Conservation (phyloP, 2,329 filamentous ascomycete species). For the Hypoxylon sp. region DNA sequence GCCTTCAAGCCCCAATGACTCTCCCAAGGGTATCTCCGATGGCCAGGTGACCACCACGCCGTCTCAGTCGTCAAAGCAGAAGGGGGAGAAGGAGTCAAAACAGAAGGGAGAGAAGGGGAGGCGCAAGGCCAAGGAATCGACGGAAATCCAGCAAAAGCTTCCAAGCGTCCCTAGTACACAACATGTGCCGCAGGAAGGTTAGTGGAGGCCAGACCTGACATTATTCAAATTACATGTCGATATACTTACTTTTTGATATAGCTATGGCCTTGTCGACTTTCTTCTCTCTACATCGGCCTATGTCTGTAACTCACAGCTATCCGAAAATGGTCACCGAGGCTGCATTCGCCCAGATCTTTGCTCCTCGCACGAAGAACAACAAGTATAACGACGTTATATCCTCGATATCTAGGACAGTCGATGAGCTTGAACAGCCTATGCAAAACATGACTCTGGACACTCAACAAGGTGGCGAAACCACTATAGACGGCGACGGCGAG, state of each 20-base stretch:
- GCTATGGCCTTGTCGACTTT: constrained; percentile 91
- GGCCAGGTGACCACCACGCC: constrained; percentile 63
- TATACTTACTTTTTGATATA: constrained; percentile 56
- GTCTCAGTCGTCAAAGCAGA: constrained; percentile 59
- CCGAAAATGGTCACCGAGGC: constrained; percentile 78
- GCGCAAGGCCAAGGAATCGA: constrained; percentile 68
- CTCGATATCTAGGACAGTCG: constrained; percentile 71
- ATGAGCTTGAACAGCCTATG: constrained; percentile 71
- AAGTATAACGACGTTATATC: constrained; percentile 73
- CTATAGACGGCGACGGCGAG: constrained; percentile 59
- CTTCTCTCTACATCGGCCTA: constrained; percentile 95
- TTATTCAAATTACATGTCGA: constrained; percentile 18
- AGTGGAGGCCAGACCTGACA: constrained; percentile 20
- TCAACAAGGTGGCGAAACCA: constrained; percentile 50
- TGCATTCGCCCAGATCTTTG: constrained; percentile 88
- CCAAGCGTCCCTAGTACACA: constrained; percentile 82
- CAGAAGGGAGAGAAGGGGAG: constrained; percentile 68
- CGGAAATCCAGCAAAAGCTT: constrained; percentile 67
- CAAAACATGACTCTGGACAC: constrained; percentile 63
- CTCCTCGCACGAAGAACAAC: constrained; percentile 63
- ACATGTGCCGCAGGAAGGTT: constrained; percentile 76
- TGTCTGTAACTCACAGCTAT: constrained; percentile 86
- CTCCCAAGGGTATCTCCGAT: constrained; percentile 63
- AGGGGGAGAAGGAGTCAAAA: constrained; percentile 64
- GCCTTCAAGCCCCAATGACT: constrained; percentile 71